Evolutionary conservation across 306 rosid species (phyloP), one percentile per base, ranked within the genome.

Genomic region (Castanospermum australe): DNA sequence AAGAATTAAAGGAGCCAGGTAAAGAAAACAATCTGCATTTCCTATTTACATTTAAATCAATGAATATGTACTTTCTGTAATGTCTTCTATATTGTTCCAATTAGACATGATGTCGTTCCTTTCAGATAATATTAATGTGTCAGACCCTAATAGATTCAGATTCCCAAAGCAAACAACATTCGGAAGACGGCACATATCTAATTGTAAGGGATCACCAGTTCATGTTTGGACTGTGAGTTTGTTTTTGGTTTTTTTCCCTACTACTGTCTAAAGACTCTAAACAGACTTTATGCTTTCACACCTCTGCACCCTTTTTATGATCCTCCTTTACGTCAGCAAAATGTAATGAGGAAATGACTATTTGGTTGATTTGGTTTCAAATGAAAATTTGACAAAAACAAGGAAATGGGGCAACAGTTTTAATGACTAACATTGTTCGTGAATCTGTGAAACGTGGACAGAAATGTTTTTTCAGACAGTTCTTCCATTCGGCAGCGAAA

Each of bases 391-490:
- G 44, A 33, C 30, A 60, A 60, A 30, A 13, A 14, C 66, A 60
- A 30, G 41, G 12, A 28, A 14, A 61, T 61, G 68, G 45, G 17
- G 15, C 44, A 6, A 22, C 17, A 17, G 30, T 8, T 42, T 45
- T 68, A 15, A 15, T 47, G 44, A 17, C 61, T 69, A 69, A 48
- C 30, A 14, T 15, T 7, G 8, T 68, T 47, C 41, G n/a, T 20
- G 32, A 33, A 71, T 32, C 39, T 71, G 48, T 71, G 35, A 71
- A 33, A 50, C 32, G 35, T 51, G 76, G 33, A 51, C 76, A 71
- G 76, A 51, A 71, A 33, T 71, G 76, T 35, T 71, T 71, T 71
- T 71, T 71, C 35, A 51, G 64, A 52, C 63, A 71, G 63, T 71
- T 71, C 76, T 71, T 71, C 32, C 76, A 52, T 52, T 71, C 76